Percentiles rank a stretch among this genome's conserved stretches.
Evolutionary conservation across 78 protist genomes (phyloP).

Genomic region (Thecamonas trahens): DNA sequence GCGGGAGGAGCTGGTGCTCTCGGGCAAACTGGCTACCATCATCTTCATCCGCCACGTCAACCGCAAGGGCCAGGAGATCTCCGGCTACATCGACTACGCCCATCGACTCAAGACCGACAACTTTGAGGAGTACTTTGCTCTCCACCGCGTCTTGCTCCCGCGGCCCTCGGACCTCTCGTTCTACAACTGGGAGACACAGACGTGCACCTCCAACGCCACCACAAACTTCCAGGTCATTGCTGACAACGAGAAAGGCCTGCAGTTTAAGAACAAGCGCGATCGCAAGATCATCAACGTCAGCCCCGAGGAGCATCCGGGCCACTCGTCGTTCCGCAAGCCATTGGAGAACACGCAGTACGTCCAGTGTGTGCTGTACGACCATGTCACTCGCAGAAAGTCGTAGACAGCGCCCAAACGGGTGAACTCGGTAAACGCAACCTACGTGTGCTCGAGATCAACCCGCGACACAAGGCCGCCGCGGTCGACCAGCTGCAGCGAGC

Average conservation of each 20-base stretch:
- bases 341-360: constrained; percentile 47
- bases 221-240: constrained; percentile 70
- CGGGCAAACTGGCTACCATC: constrained; percentile 69
- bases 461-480: no score
- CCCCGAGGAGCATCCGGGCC: constrained; percentile 63
- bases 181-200: constrained; percentile 89
- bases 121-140: constrained; percentile 56
- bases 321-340: constrained; percentile 48
- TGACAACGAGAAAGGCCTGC: constrained; percentile 67
- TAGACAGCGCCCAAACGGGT: no score
- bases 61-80: constrained; percentile 74
- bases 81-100: constrained; percentile 85
- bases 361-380: constrained; percentile 69
- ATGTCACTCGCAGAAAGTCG: background rate
- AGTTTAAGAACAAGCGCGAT: constrained; percentile 87
- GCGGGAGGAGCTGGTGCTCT: constrained; percentile 63
- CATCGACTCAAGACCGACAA: constrained; percentile 68
- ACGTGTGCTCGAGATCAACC: no score
- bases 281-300: constrained; percentile 76
- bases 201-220: constrained; percentile 29
- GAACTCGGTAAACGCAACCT: no score
- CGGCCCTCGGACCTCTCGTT: constrained; percentile 74
- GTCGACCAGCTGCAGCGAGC: no score
- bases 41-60: constrained; percentile 77
- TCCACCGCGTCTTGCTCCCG: constrained; percentile 60